Percentiles rank a stretch among this genome's conserved stretches.
Conservation (phyloP, 2,329 filamentous ascomycete species). For the Fonsecaea nubica region DNA sequence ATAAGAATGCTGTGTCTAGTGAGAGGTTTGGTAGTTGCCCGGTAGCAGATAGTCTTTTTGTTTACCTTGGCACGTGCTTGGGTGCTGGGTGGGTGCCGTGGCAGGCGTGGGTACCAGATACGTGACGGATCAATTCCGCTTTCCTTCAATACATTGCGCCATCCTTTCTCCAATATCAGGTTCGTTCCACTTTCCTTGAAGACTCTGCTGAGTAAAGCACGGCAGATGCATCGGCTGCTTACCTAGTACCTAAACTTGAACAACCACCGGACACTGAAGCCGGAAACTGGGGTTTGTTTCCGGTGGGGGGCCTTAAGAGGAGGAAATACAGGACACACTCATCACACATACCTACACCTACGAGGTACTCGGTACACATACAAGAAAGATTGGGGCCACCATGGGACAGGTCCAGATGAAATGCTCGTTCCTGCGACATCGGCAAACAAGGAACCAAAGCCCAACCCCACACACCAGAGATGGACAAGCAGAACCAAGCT, state of each 20-base stretch:
- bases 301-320: not conserved
- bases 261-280: too few relatives aligned
- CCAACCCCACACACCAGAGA: not conserved
- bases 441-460: not conserved
- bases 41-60: not conserved
- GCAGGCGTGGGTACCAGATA: not conserved
- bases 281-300: not conserved
- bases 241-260: not conserved
- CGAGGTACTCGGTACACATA: constrained; percentile 25
- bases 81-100: too few relatives aligned
- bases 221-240: not conserved
- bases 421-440: not conserved
- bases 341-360: not conserved
- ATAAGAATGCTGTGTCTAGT: not conserved
- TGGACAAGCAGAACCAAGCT: too few relatives aligned
- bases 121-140: not conserved
- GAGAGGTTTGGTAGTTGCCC: not conserved
- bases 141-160: not conserved
- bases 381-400: constrained; percentile 4
- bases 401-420: too few relatives aligned
- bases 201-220: not conserved
- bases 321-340: too few relatives aligned
- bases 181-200: not conserved
- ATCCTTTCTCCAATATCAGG: not conserved
- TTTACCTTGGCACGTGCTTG: too few relatives aligned